These are phyloP conservation scores for Carpinus viminea DNA, from an alignment of 306 rosid species.

Conservation along the genomic window DNA sequence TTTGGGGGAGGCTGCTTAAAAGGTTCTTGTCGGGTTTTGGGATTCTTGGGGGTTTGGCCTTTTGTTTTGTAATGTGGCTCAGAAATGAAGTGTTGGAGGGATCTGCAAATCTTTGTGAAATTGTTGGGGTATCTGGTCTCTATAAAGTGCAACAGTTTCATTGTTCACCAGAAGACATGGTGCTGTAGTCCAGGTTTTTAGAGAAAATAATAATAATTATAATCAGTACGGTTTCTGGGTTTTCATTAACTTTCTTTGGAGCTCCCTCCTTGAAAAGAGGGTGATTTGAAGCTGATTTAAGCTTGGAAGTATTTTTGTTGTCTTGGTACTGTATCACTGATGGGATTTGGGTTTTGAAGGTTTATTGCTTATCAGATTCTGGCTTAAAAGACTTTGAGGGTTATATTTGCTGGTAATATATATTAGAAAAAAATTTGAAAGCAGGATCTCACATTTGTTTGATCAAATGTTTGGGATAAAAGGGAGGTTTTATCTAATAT, in stretches of 20 bases:
- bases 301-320: background rate
- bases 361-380: conserved; percentile 11
- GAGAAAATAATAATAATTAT: background rate
- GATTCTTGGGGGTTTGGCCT: background rate
- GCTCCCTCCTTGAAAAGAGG: background rate
- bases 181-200: background rate
- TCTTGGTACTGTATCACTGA: conserved; percentile 17
- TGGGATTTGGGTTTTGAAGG: conserved; percentile 17
- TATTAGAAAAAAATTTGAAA: background rate
- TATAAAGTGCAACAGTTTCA: background rate
- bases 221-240: background rate
- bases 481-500: background rate
- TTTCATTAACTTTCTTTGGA: background rate
- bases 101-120: conserved; percentile 15
- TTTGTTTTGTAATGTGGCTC: conserved; percentile 13
- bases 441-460: background rate
- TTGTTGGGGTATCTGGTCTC: background rate
- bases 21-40: background rate
- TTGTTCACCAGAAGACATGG: background rate
- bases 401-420: conserved; percentile 5
- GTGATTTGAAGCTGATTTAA: background rate
- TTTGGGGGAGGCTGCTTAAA: background rate
- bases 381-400: conserved; percentile 9
- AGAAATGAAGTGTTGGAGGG: conserved; percentile 23
- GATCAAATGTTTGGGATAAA: background rate